phyloP scores from a whole-genome alignment of 1,284 basidiomycete species.

The Cryptococcus jaspeensis region DNA sequence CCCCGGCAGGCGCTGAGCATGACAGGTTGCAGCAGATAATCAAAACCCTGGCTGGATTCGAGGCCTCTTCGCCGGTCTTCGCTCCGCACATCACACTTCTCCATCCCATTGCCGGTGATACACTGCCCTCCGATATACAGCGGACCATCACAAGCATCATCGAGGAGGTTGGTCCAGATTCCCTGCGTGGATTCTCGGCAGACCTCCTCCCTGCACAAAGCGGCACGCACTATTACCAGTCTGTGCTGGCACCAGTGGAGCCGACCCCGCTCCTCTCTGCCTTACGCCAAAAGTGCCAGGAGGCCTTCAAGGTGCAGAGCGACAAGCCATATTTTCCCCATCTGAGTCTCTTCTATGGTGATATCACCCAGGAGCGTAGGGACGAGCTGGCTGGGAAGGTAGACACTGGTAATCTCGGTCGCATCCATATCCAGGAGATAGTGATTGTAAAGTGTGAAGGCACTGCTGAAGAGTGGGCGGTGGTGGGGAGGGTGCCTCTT shows the following conservation, averaged over 20 bases:
- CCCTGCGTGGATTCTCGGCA: neutral
- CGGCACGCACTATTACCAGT: slow-evolving; percentile 39
- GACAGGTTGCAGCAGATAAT: slow-evolving; percentile 12
- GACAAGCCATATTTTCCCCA: slow-evolving; percentile 38
- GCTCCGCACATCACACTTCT: slow-evolving; percentile 39
- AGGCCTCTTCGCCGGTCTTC: slow-evolving; percentile 26
- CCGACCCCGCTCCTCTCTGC: slow-evolving; percentile 12
- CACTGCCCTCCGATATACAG: slow-evolving; percentile 11
- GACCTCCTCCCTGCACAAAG: slow-evolving; percentile 22
- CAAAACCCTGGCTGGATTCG: slow-evolving; percentile 14
- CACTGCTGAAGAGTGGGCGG: slow-evolving; percentile 11
- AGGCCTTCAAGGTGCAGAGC: slow-evolving; percentile 3
- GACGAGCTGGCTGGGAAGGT: slow-evolving; percentile 22
- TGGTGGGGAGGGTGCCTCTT: slow-evolving; percentile 8
- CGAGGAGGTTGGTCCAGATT: neutral
- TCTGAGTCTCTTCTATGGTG: slow-evolving; percentile 38
- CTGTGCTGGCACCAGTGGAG: slow-evolving; percentile 34
- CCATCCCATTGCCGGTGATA: slow-evolving; percentile 17
- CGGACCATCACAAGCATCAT: slow-evolving; percentile 1
- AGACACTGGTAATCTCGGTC: neutral
- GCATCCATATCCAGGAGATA: slow-evolving; percentile 3
- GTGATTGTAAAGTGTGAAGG: slow-evolving; percentile 16
- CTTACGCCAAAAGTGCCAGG: slow-evolving; percentile 19
- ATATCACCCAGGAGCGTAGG: slow-evolving; percentile 17
- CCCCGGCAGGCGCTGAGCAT: slow-evolving; percentile 1